Percentiles rank a stretch among this genome's conserved stretches.
phyloP scores from a whole-genome alignment of 2,329 filamentous ascomycete genomes.

The Stachybotrys elegans region DNA sequence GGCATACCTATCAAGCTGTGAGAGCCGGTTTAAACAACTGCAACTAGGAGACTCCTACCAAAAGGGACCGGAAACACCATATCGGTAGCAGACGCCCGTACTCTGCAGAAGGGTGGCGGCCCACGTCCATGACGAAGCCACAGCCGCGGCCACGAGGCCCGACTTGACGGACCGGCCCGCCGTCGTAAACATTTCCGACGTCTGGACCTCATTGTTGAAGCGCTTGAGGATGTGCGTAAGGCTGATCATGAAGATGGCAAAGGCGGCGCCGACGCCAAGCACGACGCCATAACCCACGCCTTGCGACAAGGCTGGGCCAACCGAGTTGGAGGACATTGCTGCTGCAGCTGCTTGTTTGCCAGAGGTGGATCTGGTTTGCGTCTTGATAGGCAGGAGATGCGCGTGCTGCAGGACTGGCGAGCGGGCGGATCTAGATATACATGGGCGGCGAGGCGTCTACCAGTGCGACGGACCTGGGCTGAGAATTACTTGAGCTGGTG shows the following conservation, averaged over 20 bases:
- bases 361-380: no score
- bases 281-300: slow-evolving; percentile 75
- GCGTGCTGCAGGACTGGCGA: background rate
- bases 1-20: slow-evolving; percentile 37
- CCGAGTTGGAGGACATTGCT: background rate
- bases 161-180: slow-evolving; percentile 86
- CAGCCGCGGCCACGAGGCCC: slow-evolving; percentile 79
- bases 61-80: slow-evolving; percentile 59
- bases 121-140: slow-evolving; percentile 95
- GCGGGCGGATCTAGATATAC: background rate
- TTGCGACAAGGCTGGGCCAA: slow-evolving; percentile 28
- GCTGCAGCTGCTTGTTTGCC: no score
- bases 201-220: slow-evolving; percentile 66
- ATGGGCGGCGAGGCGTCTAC: background rate
- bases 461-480: background rate
- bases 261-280: slow-evolving; percentile 66
- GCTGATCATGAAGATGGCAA: slow-evolving; percentile 65
- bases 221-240: slow-evolving; percentile 67
- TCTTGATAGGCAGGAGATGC: background rate
- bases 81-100: slow-evolving; percentile 76
- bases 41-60: slow-evolving; percentile 39
- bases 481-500: background rate
- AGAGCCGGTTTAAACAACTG: slow-evolving; percentile 23
- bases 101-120: slow-evolving; percentile 78
- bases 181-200: slow-evolving; percentile 88